A percentile compares a stretch with the other conserved stretches of the same genome.
phyloP scores from a whole-genome alignment of 2,329 filamentous ascomycete genomes.

The Alternaria arborescens region DNA sequence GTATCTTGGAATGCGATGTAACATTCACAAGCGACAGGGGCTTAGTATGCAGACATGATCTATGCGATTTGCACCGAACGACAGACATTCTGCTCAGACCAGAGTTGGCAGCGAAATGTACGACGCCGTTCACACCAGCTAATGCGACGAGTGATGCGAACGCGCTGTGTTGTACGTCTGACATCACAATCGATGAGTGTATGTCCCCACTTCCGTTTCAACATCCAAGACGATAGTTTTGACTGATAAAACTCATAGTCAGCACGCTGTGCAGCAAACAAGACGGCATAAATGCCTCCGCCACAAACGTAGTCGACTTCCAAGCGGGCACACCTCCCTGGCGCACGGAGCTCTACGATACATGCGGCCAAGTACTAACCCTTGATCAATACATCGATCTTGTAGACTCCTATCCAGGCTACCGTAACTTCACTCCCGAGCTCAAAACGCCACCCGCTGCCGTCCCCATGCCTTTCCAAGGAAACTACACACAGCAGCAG shows the following conservation, averaged over 20 bases:
- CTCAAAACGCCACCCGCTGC: constrained; percentile 64
- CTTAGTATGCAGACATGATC: constrained; percentile 73
- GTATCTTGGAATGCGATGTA: constrained; percentile 73
- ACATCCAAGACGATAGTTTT: neutral
- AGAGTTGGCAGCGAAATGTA: constrained; percentile 71
- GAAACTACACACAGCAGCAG: constrained; percentile 67
- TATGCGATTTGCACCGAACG: constrained; percentile 74
- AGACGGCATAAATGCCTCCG: constrained; percentile 66
- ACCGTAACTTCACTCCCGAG: constrained; percentile 70
- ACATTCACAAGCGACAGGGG: constrained; percentile 70
- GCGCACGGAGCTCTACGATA: constrained; percentile 70
- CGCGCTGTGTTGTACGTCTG: constrained; percentile 29
- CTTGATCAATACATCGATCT: constrained; percentile 68
- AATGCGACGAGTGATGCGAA: constrained; percentile 29
- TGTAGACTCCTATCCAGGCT: constrained; percentile 61
- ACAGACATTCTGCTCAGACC: constrained; percentile 71
- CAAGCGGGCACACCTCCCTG: constrained; percentile 64
- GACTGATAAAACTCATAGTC: neutral
- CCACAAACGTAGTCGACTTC: constrained; percentile 64
- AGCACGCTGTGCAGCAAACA: constrained; percentile 29
- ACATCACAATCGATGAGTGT: constrained; percentile 31
- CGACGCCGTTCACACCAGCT: constrained; percentile 67
- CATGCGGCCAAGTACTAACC: constrained; percentile 66
- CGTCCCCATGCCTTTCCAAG: constrained; percentile 70
- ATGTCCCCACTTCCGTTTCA: neutral